Conservation (phyloP, 2,329 filamentous ascomycete species). For the Ophiocordyceps camponoti-floridani region DNA sequence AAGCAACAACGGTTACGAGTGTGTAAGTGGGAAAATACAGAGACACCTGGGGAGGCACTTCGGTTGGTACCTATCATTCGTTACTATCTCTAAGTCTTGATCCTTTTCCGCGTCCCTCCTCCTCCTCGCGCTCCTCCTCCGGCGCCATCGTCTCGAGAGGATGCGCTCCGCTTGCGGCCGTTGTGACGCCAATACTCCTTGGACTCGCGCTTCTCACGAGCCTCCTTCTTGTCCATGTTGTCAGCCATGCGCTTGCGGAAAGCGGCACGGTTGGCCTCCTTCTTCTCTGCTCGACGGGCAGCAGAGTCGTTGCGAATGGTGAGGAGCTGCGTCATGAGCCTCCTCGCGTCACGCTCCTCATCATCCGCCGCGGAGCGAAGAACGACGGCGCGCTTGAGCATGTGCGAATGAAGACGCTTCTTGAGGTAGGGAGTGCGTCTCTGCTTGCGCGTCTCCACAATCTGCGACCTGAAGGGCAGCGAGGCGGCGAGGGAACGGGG, state of each 20-base stretch:
- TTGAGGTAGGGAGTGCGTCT: constrained; percentile 76
- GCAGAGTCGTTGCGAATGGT: constrained; percentile 82
- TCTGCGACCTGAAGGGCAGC: constrained; percentile 85
- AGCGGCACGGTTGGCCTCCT: constrained; percentile 68
- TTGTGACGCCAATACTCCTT: constrained; percentile 88
- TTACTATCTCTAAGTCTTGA: no score
- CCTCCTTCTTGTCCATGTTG: constrained; percentile 67
- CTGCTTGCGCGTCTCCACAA: constrained; percentile 64
- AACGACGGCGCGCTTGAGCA: constrained; percentile 53
- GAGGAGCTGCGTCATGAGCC: constrained; percentile 83
- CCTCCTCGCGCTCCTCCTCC: constrained; percentile 14
- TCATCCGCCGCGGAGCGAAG: constrained; percentile 42
- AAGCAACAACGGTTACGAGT: not conserved
- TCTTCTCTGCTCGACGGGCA: constrained; percentile 64
- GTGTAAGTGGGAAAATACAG: no score
- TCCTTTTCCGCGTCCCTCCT: not conserved
- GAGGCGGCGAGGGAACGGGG: constrained; percentile 64
- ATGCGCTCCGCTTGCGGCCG: constrained; percentile 47
- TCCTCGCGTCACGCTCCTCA: constrained; percentile 77
- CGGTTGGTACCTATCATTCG: not conserved
- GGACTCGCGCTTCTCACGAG: constrained; percentile 75
- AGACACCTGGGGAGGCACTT: not conserved
- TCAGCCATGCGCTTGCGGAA: constrained; percentile 74
- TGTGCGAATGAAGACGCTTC: constrained; percentile 28
- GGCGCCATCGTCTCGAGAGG: constrained; percentile 18